Evolutionary conservation across 768 basidiomycete species (phyloP).

Genomic region (Tricholoma sp.): DNA sequence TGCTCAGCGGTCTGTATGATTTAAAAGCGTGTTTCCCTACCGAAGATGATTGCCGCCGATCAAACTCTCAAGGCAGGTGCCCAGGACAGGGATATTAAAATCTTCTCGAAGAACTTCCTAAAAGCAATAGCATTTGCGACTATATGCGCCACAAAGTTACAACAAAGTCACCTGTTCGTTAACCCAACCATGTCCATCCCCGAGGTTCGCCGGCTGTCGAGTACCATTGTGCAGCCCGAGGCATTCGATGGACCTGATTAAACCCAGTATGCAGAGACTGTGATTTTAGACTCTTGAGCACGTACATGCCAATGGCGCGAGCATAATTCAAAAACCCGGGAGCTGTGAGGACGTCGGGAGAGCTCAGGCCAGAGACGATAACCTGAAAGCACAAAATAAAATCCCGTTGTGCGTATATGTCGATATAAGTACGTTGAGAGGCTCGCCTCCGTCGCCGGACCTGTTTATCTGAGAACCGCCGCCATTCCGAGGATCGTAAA

Average conservation of each 20-base stretch:
- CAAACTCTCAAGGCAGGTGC: conserved; percentile 66
- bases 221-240: conserved; percentile 56
- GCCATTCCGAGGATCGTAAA: conserved; percentile 15
- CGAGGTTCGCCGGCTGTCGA: conserved; percentile 58
- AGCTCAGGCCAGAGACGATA: conserved; percentile 53
- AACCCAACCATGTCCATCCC: conserved; percentile 62
- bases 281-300: not conserved
- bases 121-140: conserved; percentile 17
- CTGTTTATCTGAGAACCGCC: conserved; percentile 20
- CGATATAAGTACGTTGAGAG: conserved; percentile 25
- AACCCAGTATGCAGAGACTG: not conserved
- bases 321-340: conserved; percentile 48
- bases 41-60: conserved; percentile 67
- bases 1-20: not conserved
- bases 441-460: conserved; percentile 21
- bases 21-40: conserved; percentile 22
- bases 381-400: conserved; percentile 25
- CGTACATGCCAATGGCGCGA: conserved; percentile 49
- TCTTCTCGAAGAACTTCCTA: conserved; percentile 67
- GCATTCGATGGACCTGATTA: conserved; percentile 48
- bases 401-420: not conserved
- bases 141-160: not conserved
- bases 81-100: conserved; percentile 58
- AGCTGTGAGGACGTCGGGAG: conserved; percentile 40
- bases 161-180: conserved; percentile 20